Percentiles rank a stretch among this genome's conserved stretches.
These are phyloP conservation scores for Trypanosoma scelopori DNA, from an alignment of 208 protist genomes.

Conservation along the genomic window DNA sequence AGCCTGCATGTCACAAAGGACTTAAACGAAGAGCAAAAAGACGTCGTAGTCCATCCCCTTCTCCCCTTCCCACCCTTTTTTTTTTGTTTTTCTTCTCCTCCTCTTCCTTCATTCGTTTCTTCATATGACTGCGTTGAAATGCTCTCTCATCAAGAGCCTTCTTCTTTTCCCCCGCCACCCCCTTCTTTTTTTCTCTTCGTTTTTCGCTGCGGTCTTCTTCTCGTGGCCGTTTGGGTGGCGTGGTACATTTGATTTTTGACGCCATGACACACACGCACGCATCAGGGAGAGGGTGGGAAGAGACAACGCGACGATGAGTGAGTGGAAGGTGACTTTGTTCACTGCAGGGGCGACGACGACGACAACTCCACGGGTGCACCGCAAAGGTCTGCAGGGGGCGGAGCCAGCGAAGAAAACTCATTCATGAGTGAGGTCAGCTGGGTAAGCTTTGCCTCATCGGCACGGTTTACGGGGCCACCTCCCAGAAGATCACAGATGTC, in stretches of 20 bases:
- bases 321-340: not conserved
- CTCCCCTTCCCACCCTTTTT: conserved; percentile 2
- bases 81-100: conserved; percentile 1
- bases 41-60: not conserved
- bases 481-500: conserved; percentile 65
- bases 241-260: too few species aligned
- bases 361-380: not conserved
- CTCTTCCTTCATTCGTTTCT: too few species aligned
- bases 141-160: not conserved
- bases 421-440: conserved; percentile 61
- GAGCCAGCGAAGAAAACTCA: conserved; percentile 66
- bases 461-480: conserved; percentile 33
- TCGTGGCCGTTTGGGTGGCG: not conserved
- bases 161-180: too few species aligned
- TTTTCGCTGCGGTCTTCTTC: too few species aligned
- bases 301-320: not conserved
- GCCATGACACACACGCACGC: too few species aligned
- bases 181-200: conserved; percentile 24
- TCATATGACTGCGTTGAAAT: too few species aligned
- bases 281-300: conserved; percentile 12
- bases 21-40: conserved; percentile 11
- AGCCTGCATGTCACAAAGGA: not conserved
- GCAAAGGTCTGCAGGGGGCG: conserved; percentile 36
- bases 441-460: conserved; percentile 47
- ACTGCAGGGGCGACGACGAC: too few species aligned